phyloP scores from a whole-genome alignment of 2,329 filamentous ascomycete genomes.

The Diaporthe aspalathi region DNA sequence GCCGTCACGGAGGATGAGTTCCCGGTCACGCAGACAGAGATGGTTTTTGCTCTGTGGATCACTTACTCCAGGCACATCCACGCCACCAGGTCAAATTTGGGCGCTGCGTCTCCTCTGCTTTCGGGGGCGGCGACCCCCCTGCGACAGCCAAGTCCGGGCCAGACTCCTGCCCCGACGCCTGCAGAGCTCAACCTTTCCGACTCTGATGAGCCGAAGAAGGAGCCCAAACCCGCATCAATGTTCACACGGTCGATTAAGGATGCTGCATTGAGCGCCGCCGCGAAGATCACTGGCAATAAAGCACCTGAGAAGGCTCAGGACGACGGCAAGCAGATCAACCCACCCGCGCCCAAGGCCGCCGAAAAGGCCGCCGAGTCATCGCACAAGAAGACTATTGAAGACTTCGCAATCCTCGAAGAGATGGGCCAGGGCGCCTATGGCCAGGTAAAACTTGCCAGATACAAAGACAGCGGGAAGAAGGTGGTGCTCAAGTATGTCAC shows the following conservation, averaged over 20 bases:
- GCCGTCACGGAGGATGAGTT: slow-evolving; percentile 56
- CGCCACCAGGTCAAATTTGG: slow-evolving; percentile 70
- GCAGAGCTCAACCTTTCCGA: slow-evolving; percentile 65
- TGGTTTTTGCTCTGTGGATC: slow-evolving; percentile 96
- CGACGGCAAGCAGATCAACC: slow-evolving; percentile 41
- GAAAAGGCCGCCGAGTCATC: slow-evolving; percentile 50
- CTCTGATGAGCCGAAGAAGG: slow-evolving; percentile 59
- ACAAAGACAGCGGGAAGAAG: slow-evolving; percentile 83
- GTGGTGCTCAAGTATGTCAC: slow-evolving; percentile 98
- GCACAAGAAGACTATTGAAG: slow-evolving; percentile 85
- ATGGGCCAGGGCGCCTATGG: slow-evolving; percentile 99
- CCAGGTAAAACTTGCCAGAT: slow-evolving; percentile 92
- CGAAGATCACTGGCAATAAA: slow-evolving; percentile 58
- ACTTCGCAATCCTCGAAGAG: slow-evolving; percentile 93
- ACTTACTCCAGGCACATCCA: slow-evolving; percentile 96
- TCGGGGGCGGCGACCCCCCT: slow-evolving; percentile 77
- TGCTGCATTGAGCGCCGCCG: slow-evolving; percentile 65
- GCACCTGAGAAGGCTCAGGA: slow-evolving; percentile 40
- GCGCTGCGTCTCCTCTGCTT: slow-evolving; percentile 71
- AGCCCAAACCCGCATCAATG: slow-evolving; percentile 56
- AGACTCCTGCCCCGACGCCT: slow-evolving; percentile 70
- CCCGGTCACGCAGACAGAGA: slow-evolving; percentile 71
- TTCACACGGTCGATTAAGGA: slow-evolving; percentile 69
- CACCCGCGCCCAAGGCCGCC: slow-evolving; percentile 45
- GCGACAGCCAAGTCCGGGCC: slow-evolving; percentile 82